These are phyloP conservation scores for Rhynchosporium secalis DNA, from an alignment of 2,329 filamentous ascomycete species.

Conservation along the genomic window DNA sequence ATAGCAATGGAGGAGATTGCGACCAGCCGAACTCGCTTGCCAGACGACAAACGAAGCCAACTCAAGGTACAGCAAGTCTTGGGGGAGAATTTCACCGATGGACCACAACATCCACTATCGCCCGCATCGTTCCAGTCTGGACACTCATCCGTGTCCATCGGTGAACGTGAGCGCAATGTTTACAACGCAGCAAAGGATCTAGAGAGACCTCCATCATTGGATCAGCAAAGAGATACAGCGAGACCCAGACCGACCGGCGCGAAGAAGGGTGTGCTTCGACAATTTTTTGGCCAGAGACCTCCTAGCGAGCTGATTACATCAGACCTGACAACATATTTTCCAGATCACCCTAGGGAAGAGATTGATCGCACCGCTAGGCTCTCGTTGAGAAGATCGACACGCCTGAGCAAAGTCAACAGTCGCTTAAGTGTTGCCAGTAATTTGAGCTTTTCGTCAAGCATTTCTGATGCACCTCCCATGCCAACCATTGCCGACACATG, in stretches of 20 bases:
- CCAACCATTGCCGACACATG: constrained; percentile 94
- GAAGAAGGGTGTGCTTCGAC: constrained; percentile 64
- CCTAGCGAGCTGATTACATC: constrained; percentile 97
- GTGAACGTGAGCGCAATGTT: constrained; percentile 67
- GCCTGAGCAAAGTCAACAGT: constrained; percentile 89
- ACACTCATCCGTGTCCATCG: constrained; percentile 40
- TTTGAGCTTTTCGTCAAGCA: constrained; percentile 85
- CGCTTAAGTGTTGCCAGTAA: constrained; percentile 93
- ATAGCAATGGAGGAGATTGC: constrained; percentile 88
- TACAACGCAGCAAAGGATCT: constrained; percentile 59
- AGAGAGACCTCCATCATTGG: constrained; percentile 52
- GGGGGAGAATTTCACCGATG: constrained; percentile 81
- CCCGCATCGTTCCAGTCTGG: constrained; percentile 64
- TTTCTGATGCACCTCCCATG: constrained; percentile 90
- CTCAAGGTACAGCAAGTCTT: constrained; percentile 86
- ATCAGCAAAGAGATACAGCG: constrained; percentile 39
- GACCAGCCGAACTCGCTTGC: constrained; percentile 64
- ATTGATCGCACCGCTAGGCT: constrained; percentile 94
- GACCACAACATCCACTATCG: constrained; percentile 80
- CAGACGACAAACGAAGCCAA: constrained; percentile 72
- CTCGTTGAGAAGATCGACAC: constrained; percentile 85
- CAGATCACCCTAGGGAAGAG: constrained; percentile 87
- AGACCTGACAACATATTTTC: constrained; percentile 95
- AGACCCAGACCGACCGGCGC: constrained; percentile 31
- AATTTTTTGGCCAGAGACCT: constrained; percentile 88